Conservation (phyloP, 768 basidiomycete species). For the Suillus weaverae region DNA sequence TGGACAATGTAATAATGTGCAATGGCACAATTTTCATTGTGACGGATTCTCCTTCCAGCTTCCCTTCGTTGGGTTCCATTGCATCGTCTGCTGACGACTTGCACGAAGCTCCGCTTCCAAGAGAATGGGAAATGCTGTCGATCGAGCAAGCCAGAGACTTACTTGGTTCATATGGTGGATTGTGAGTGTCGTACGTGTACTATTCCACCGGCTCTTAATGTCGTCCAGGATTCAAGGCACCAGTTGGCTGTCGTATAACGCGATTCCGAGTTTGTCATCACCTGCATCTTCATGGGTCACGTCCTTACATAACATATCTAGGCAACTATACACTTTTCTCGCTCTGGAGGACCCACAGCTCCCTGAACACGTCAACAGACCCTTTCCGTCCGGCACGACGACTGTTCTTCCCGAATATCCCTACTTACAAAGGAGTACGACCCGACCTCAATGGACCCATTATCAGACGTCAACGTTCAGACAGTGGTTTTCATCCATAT, state of each 20-base stretch:
- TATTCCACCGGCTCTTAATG: neutral
- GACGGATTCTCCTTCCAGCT: conserved; percentile 57
- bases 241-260: conserved; percentile 64
- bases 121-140: conserved; percentile 64
- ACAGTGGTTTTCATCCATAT: conserved; percentile 71
- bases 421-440: conserved; percentile 49
- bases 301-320: conserved; percentile 11
- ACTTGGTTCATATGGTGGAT: conserved; percentile 54
- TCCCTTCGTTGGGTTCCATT: conserved; percentile 59
- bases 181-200: conserved; percentile 40
- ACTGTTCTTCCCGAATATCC: conserved; percentile 70
- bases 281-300: neutral
- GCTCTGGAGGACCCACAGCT: conserved; percentile 74
- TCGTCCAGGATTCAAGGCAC: conserved; percentile 59
- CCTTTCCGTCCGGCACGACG: conserved; percentile 71
- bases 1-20: conserved; percentile 78
- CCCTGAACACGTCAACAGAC: conserved; percentile 49
- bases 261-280: conserved; percentile 45
- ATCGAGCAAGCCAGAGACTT: conserved; percentile 45
- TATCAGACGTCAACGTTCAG: conserved; percentile 43
- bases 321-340: conserved; percentile 75
- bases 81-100: conserved; percentile 38
- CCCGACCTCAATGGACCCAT: conserved; percentile 34
- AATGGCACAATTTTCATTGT: conserved; percentile 76
- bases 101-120: conserved; percentile 41